Evolutionary conservation across 2,329 filamentous ascomycete genomes (phyloP), one percentile per base, ranked within the genome.

Genomic region (Thielaviopsis populi): DNA sequence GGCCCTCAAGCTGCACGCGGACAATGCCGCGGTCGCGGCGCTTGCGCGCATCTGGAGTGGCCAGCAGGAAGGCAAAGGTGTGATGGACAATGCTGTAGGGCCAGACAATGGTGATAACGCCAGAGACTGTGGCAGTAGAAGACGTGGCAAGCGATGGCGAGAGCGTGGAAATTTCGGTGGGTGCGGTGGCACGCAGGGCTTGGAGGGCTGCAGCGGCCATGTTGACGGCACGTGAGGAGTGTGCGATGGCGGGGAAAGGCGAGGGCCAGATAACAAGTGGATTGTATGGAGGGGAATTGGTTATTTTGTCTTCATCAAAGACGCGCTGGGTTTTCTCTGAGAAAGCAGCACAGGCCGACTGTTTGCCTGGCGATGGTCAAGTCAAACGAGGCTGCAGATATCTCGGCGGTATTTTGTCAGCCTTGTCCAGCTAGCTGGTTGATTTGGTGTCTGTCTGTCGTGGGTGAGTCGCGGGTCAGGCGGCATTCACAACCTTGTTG

Each of bases 31-130:
- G 86, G 48, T 80, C 79, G 67, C 84, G 83, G 64, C 92, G 88
- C 61, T 92, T 79, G 59, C 89, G 86, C 70, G 91, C 88, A 72
- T 96, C 90, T 56, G 85, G 84, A 70, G 96, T 91, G 56, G 88
- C 88, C 41, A 97, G 81, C 22, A 95, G 81, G 61, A 96, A 85
- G 30, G 89, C 86, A 68, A 91, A 81, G 46, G 84, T 84, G 62
- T 81, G 82, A 37, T 82, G 87, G 30, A 89, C 83, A 24, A 87
- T 87, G 68, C 88, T 96, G 74, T 89, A 96, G 0, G 92, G 92
- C 91, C 92, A 97, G 65, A 89, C 85, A 42, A 97, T 83, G 8
- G 90, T 92, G 24, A 96, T 83, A 17, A 88, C 78, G 46, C 88
- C 91, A 65, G 83, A 80, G 40, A 96, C 74, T 13, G 77, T 75